These are phyloP conservation scores for Lactarius akahatsu DNA, from an alignment of 768 basidiomycete genomes.

Conservation along the genomic window DNA sequence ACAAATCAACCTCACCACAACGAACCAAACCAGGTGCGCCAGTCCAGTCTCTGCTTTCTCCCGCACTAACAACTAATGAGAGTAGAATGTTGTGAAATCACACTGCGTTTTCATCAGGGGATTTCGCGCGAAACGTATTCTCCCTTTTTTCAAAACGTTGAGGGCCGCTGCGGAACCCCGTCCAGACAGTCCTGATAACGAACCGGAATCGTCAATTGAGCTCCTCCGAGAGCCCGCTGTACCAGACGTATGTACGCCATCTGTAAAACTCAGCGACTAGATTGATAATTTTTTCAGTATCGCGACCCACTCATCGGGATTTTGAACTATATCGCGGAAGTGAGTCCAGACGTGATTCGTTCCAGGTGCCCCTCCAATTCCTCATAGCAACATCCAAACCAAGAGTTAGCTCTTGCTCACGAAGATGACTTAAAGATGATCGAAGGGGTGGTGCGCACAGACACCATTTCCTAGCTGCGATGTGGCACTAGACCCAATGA, in stretches of 20 bases:
- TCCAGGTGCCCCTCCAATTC: neutral
- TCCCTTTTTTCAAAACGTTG: slow-evolving; percentile 18
- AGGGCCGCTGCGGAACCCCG: slow-evolving; percentile 16
- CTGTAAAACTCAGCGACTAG: too few species aligned
- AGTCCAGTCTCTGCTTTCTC: neutral
- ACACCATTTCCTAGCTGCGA: neutral
- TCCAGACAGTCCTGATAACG: slow-evolving; percentile 19
- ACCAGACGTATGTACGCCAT: slow-evolving; percentile 14
- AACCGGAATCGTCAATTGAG: slow-evolving; percentile 20
- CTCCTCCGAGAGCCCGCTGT: slow-evolving; percentile 17
- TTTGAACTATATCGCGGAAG: slow-evolving; percentile 21
- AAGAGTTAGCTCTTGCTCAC: slow-evolving; percentile 26
- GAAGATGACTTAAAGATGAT: slow-evolving; percentile 22
- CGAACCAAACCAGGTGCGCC: slow-evolving; percentile 1
- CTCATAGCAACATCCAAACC: slow-evolving; percentile 14
- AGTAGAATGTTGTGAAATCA: neutral
- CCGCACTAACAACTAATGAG: neutral
- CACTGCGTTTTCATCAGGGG: slow-evolving; percentile 29
- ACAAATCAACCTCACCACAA: slow-evolving; percentile 19
- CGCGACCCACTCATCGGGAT: slow-evolving; percentile 25
- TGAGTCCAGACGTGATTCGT: slow-evolving; percentile 4
- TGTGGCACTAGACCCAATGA: neutral
- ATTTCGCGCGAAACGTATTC: slow-evolving; percentile 23
- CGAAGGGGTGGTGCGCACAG: slow-evolving; percentile 19
- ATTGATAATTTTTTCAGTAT: slow-evolving; percentile 10